Conservation (phyloP, 2,329 filamentous ascomycete genomes). For the Colletotrichum spaethianum region DNA sequence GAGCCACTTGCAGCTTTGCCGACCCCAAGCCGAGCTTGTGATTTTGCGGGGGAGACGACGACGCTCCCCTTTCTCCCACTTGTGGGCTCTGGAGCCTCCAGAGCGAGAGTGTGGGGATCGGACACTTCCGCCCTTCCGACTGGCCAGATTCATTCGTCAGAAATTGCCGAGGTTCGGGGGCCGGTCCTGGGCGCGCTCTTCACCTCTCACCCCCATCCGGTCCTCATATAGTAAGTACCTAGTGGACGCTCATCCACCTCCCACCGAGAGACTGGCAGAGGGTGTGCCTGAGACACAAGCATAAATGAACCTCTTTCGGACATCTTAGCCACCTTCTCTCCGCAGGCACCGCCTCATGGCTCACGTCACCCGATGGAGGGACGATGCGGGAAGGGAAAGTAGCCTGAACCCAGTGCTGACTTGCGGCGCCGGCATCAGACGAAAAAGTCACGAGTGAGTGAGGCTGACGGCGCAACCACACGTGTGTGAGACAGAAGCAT, state of each 20-base stretch:
- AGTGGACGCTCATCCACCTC: background rate
- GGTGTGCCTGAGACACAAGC: background rate
- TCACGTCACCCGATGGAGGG: constrained; percentile 18
- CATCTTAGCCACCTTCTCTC: background rate
- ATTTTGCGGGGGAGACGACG: constrained; percentile 64
- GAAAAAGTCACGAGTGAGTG: constrained; percentile 28
- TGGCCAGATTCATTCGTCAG: constrained; percentile 32
- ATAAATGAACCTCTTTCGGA: background rate
- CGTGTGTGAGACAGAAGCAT: constrained; percentile 23
- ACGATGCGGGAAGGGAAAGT: constrained; percentile 12
- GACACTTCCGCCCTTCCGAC: constrained; percentile 34
- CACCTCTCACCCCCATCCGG: background rate
- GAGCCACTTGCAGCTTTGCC: constrained; percentile 53
- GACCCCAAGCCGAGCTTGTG: constrained; percentile 70
- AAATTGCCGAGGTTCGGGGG: constrained; percentile 40
- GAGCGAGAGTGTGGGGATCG: constrained; percentile 13
- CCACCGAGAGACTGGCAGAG: background rate
- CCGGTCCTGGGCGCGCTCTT: constrained; percentile 23
- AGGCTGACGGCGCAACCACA: constrained; percentile 11
- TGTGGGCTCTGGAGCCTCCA: background rate
- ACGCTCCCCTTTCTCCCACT: background rate
- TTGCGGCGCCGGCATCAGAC: constrained; percentile 22
- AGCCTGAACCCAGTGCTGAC: constrained; percentile 22
- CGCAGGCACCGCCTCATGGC: constrained; percentile 23
- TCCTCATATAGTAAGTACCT: too few relatives aligned